These are phyloP conservation scores for Hemileccinum rubropunctum DNA, from an alignment of 768 basidiomycete genomes.

Conservation along the genomic window DNA sequence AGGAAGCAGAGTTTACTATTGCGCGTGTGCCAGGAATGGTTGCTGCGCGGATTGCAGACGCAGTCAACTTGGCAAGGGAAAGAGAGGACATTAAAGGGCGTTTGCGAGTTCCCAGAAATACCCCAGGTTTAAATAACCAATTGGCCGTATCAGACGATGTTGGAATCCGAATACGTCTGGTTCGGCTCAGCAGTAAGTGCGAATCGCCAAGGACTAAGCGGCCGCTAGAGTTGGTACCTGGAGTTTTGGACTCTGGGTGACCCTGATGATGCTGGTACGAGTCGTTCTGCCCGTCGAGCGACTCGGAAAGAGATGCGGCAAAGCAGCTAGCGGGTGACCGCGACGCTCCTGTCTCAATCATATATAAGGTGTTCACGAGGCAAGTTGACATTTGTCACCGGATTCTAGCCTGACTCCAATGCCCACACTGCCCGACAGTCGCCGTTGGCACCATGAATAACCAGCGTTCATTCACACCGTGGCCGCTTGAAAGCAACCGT, in stretches of 20 bases:
- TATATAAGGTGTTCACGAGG: no score
- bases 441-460: no score
- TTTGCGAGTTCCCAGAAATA: neutral
- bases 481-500: no score
- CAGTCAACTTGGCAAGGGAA: constrained; percentile 13
- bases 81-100: constrained; percentile 16
- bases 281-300: constrained; percentile 1
- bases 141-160: constrained; percentile 15
- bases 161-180: constrained; percentile 5
- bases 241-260: neutral
- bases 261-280: neutral
- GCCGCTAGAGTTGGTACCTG: neutral
- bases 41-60: constrained; percentile 9
- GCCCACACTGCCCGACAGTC: no score
- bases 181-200: constrained; percentile 1
- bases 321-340: no score
- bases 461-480: no score
- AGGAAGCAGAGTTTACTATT: constrained; percentile 30
- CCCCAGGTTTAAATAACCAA: constrained; percentile 18
- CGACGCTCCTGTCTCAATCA: no score
- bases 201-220: constrained; percentile 2
- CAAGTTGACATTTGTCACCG: no score
- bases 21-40: constrained; percentile 18
- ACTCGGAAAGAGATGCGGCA: no score
- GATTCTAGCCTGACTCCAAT: no score